Evolutionary conservation across 2,329 filamentous ascomycete species (phyloP).

Genomic region (Hymenoscyphus infarciens): DNA sequence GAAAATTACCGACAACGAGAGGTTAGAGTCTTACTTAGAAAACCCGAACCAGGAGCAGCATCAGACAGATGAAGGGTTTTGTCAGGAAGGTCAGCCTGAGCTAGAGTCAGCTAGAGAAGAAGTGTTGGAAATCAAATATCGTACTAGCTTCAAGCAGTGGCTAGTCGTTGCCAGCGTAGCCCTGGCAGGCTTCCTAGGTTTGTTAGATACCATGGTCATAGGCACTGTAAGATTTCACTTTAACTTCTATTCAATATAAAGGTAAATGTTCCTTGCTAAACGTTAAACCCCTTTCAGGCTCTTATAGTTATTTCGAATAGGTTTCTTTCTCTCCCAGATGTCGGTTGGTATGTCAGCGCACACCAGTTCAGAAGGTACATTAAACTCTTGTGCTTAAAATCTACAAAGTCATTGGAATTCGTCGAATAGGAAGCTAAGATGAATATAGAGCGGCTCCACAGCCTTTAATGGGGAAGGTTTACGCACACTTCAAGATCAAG

Average conservation of each 20-base stretch:
- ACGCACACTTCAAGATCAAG: conserved; percentile 40
- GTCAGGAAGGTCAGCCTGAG: too few species aligned
- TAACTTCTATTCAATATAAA: background rate
- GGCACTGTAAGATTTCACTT: conserved; percentile 40
- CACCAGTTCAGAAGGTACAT: conserved; percentile 41
- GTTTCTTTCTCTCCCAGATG: conserved; percentile 48
- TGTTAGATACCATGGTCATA: conserved; percentile 52
- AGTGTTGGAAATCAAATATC: too few species aligned
- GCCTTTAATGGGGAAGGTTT: conserved; percentile 50
- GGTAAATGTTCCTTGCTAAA: background rate
- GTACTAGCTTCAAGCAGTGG: conserved; percentile 21
- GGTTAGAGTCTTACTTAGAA: too few species aligned
- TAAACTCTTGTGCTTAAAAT: conserved; percentile 13
- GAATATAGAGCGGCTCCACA: conserved; percentile 35
- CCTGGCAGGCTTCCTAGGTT: conserved; percentile 44
- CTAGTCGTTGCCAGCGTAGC: conserved; percentile 39
- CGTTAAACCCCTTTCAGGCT: conserved; percentile 30
- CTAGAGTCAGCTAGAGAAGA: too few species aligned
- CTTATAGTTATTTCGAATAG: conserved; percentile 48
- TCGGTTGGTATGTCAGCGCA: conserved; percentile 54
- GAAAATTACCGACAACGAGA: too few species aligned
- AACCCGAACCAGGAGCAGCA: too few species aligned
- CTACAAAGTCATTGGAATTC: background rate
- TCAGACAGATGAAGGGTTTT: too few species aligned
- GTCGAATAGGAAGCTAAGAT: background rate